phyloP scores from a whole-genome alignment of 768 basidiomycete genomes.

The Rhizopogon vinicolor region DNA sequence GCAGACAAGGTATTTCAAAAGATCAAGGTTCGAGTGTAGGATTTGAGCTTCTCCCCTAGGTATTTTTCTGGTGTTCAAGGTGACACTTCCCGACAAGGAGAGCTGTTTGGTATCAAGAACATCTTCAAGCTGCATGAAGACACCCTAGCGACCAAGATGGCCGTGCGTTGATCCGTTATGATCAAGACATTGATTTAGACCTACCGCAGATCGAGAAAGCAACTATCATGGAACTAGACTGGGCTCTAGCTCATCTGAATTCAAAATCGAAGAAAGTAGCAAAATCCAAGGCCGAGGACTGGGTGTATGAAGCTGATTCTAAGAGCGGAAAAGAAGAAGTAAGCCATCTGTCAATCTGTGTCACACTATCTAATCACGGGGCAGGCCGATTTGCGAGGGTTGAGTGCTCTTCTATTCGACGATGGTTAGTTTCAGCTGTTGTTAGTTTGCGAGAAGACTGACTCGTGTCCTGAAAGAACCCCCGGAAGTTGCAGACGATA shows the following conservation, averaged over 20 bases:
- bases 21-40: neutral
- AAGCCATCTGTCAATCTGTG: neutral
- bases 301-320: conserved; percentile 42
- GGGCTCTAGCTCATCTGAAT: conserved; percentile 72
- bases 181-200: neutral
- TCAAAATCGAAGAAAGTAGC: conserved; percentile 31
- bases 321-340: conserved; percentile 38
- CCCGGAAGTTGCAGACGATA: conserved; percentile 36
- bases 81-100: conserved; percentile 67
- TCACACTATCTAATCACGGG: neutral
- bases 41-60: conserved; percentile 27
- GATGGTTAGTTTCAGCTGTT: conserved; percentile 40
- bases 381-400: conserved; percentile 53
- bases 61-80: conserved; percentile 84
- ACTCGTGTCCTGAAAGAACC: conserved; percentile 26
- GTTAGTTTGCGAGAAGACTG: neutral
- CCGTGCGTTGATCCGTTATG: conserved; percentile 39
- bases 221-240: conserved; percentile 68
- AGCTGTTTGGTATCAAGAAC: conserved; percentile 82
- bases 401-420: conserved; percentile 66
- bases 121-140: conserved; percentile 77
- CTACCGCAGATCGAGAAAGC: conserved; percentile 69
- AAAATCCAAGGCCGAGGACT: conserved; percentile 30
- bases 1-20: conserved; percentile 57
- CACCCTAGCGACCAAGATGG: conserved; percentile 66